Evolutionary conservation across 177 flowering plant genomes (phyloP).

Genomic region (Vitis hybrid): DNA sequence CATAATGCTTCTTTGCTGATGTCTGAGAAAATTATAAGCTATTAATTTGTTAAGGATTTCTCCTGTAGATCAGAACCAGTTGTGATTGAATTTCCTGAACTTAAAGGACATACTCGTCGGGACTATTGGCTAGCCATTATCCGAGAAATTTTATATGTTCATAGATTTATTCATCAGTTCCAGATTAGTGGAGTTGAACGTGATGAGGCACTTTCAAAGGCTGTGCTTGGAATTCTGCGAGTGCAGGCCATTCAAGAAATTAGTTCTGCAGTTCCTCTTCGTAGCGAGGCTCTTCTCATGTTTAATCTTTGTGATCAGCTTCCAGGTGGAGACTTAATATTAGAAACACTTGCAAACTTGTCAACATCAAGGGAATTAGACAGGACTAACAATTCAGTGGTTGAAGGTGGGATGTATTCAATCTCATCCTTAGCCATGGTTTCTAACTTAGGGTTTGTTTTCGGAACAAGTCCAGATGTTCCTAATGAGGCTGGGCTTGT

Average conservation of each 20-base stretch:
- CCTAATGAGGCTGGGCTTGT: conserved; percentile 39
- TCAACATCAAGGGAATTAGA: conserved; percentile 44
- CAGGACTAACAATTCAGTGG: conserved; percentile 26
- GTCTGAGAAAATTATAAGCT: conserved; percentile 2
- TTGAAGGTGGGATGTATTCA: conserved; percentile 56
- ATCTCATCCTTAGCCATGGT: conserved; percentile 62
- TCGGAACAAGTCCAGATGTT: conserved; percentile 45
- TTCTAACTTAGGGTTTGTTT: conserved; percentile 63
- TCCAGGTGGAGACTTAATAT: conserved; percentile 88
- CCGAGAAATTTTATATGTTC: conserved; percentile 71
- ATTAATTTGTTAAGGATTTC: conserved; percentile 1
- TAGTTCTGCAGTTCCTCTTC: conserved; percentile 29
- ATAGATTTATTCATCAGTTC: conserved; percentile 64
- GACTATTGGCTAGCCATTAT: conserved; percentile 94
- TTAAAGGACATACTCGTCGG: conserved; percentile 88
- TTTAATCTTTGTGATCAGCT: conserved; percentile 85
- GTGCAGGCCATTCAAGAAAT: conserved; percentile 79
- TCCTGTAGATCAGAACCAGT: conserved; percentile 80
- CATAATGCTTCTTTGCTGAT: conserved; percentile 1
- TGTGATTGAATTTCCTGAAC: conserved; percentile 88
- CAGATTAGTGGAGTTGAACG: conserved; percentile 54
- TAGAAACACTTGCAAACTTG: conserved; percentile 76
- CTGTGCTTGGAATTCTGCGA: conserved; percentile 80
- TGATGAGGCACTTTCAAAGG: conserved; percentile 77
- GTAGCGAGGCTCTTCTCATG: conserved; percentile 65